Evolutionary conservation across 371 early-diverging fungal species (phyloP), one percentile per base, ranked within the genome.

Genomic region (Mucor velutinosus): DNA sequence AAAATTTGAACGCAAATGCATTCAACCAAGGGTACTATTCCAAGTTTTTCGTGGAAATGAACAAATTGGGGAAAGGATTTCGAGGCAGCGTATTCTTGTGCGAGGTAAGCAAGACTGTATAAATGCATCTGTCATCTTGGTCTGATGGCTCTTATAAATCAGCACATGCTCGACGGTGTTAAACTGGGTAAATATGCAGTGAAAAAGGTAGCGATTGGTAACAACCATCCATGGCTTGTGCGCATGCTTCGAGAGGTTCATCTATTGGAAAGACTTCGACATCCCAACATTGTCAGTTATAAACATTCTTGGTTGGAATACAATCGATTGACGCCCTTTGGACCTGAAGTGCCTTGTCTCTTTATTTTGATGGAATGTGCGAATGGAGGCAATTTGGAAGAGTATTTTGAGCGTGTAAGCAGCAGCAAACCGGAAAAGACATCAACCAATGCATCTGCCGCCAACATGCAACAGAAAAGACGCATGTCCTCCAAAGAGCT

Each of bases 341-440:
- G 89, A 3, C 99, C 99, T 0, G 84, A 86, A 65, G 94, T 98
- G 0, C 97, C 99, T 0, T 95, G 94, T 62, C 82, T 98, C 14
- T 98, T 97, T 71, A 97, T 98, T 33, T 78, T 98, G 7, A 98
- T 98, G 99, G 97, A 97, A 74, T 92, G 92, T 56, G 98, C 98
- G 12, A 96, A 97, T 69, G 98, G 97, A 23, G 97, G 98, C 3
- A 97, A 94, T 69, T 83, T 98, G 35, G 97, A 98, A 75, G 97
- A 98, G 64, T 98, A 88, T 69, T 84, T 97, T 58, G 87, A 85
- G 58, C 67, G 30, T 35, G 37, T n/a, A 27, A 11, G 39, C n/a
- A 37, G 47, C 21, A 37, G 14, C 21, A 59, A 53, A 11, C 30
- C 39, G 25, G 27, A 29, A 6, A 15, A 64, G 30, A 11, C 30